Evolutionary conservation across 345 rosid genomes (phyloP), one percentile per base, ranked within the genome.

Genomic region (Barbarea vulgaris): DNA sequence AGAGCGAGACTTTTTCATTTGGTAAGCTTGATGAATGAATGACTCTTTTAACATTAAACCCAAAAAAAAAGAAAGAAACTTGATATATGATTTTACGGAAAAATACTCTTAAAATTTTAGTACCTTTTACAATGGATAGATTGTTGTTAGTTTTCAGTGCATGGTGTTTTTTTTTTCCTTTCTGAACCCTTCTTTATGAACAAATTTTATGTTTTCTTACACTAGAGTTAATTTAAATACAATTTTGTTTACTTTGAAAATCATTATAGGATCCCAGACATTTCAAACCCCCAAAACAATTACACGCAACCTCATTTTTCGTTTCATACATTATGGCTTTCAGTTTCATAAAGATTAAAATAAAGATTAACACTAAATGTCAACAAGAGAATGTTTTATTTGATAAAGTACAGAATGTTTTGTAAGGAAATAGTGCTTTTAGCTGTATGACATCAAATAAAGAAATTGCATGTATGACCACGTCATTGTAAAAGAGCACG

Each of bases 401-500:
- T n/a, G n/a, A n/a, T n/a, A n/a, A n/a, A n/a, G n/a, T n/a, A n/a
- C n/a, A n/a, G n/a, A n/a, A n/a, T n/a, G n/a, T n/a, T n/a, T 53
- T 36, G 18, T 27, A 15, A 69, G 28, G 52, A 70, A 9, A 21
- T 58, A 46, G 21, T 31, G n/a, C n/a, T 19, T 8, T 18, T 19
- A 28, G 64, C 56, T 57, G 64, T 70, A 61, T 61, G 66, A 8
- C 19, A 41, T 22, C 33, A 39, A 61, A 39, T 61, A 19, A 22
- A 61, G 66, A 24, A 61, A 61, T 7, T n/a, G 47, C 12, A 52
- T 67, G 33, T 44, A 48, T 59, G 54, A 59, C 46, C 66, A 75
- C 41, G 46, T 58, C 53, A 74, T 74, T 36, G 18, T 50, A 18
- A 36, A 37, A 57, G 53, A 67, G 42, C 73, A 66, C 30, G 27